Conservation (phyloP, 805 yeast genomes). For the Phaffomyces opuntiae region DNA sequence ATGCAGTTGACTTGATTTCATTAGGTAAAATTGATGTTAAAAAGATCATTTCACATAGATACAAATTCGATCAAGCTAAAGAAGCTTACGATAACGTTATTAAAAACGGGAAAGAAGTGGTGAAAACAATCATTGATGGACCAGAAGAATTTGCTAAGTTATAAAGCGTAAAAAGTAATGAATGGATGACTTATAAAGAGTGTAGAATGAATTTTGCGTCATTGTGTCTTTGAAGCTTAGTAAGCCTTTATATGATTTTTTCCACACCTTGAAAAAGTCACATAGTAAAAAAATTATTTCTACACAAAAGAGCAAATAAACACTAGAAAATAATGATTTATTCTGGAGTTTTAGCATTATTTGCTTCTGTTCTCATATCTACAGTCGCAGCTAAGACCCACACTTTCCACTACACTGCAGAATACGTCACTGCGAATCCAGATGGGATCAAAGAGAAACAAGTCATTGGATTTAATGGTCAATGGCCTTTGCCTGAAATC, state of each 20-base stretch:
- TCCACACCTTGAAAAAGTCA: no score
- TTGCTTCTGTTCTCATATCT: constrained; percentile 1
- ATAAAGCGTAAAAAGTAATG: background rate
- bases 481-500: constrained; percentile 70
- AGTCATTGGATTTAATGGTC: constrained; percentile 60
- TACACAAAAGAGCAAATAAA: no score
- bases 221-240: no score
- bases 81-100: constrained; percentile 64
- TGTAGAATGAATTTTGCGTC: background rate
- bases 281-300: no score
- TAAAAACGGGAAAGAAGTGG: constrained; percentile 54
- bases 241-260: no score
- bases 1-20: constrained; percentile 61
- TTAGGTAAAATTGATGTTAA: constrained; percentile 60
- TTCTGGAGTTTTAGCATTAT: background rate
- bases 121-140: constrained; percentile 78
- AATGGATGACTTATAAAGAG: background rate
- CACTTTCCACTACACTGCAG: constrained; percentile 47
- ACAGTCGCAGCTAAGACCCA: constrained; percentile 34
- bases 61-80: constrained; percentile 62
- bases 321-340: background rate
- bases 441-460: constrained; percentile 52
- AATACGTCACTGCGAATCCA: constrained; percentile 58
- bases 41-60: constrained; percentile 66
- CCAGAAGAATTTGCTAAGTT: constrained; percentile 33